Evolutionary conservation across 805 yeast species (phyloP), one percentile per base, ranked within the genome.

Genomic region (Ogataea minuta): DNA sequence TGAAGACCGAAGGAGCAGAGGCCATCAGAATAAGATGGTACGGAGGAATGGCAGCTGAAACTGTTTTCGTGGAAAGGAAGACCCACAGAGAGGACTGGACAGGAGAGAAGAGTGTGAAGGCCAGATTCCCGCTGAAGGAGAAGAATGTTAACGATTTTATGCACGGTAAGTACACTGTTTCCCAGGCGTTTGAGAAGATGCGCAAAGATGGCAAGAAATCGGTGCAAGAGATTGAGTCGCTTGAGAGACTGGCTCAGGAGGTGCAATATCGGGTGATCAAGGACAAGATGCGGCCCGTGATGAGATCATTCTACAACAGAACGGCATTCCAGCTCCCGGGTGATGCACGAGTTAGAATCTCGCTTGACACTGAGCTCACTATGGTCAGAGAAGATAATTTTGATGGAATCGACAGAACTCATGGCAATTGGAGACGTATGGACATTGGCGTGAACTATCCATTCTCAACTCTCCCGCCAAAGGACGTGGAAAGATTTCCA

Each of bases 81-180:
- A 93, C 99, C 5, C 99, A 93, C 61, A 78, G 99, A 64, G 99
- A 93, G 65, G 99, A 93, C 70, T 91, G 99, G 99, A 93, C 99
- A 3, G 99, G 99, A 53, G 99, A 93, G 64, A 91, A 91, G 66
- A 87, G 96, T n/a, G 99, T 93, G 49, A 93, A 93, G 67, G 98
- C 98, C 4, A 77, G 99, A 62, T 93, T 93, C 66, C 81, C 91
- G 14, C 67, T 93, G 50, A 93, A 90, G 63, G 99, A 93, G 62
- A 87, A 84, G 62, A 76, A 88, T 57, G 89, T 91, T 35, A 93
- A 93, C 59, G 78, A 79, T 35, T 93, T 88, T 62, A 62, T 91
- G 67, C 66, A 68, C 24, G 99, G 99, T 51, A 78, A 77, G 35
- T 89, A 76, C 60, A 86, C 97, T 15, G 95, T 90, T 9, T 75